Evolutionary conservation across 1,284 basidiomycete species (phyloP), one percentile per base, ranked within the genome.

Genomic region (Pterulicium gracile): DNA sequence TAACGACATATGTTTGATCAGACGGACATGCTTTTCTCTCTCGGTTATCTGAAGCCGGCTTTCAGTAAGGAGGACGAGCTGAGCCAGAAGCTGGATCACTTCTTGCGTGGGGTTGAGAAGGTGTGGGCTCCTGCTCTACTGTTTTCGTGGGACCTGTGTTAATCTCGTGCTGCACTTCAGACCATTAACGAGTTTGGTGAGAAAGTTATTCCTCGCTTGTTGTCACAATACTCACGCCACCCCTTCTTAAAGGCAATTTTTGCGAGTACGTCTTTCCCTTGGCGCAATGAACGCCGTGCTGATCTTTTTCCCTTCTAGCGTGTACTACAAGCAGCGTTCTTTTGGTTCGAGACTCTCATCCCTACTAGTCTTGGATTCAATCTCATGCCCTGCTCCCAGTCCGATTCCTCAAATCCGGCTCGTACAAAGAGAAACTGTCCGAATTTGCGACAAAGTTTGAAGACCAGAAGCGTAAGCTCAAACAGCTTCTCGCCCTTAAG

Each of bases 281-380:
- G 3, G 44, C 24, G 44, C 23, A 17, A n/a, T n/a, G 4, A 4
- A 3, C 4, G 22, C 4, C 18, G 35, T 45, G 3, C 19, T 15
- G 42, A 35, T 47, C 24, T 42, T 45, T 1, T 3, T 17, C 21
- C 18, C 10, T n/a, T 23, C n/a, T 20, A 60, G 57, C 2, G 49
- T 58, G 3, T 58, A 57, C 50, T 58, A 56, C 50, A 48, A 49
- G n/a, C 55, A 59, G 35, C 55, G 55, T 2, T 52, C 50, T 24
- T 49, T 57, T 27, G 42, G 53, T 58, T 48, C 15, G 42, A 15
- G 23, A 10, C 13, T 32, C 22, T 20, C 22, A 13, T 39, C 44
- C 12, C n/a, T 17, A 24, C 21, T 24, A 1, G 12, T 17, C 24
- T 24, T 34, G 17, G 24, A 32, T n/a, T n/a, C n/a, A n/a, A n/a